Evolutionary conservation across 2,329 filamentous ascomycete genomes (phyloP), one percentile per base, ranked within the genome.

Genomic region (Fusarium paranaense): DNA sequence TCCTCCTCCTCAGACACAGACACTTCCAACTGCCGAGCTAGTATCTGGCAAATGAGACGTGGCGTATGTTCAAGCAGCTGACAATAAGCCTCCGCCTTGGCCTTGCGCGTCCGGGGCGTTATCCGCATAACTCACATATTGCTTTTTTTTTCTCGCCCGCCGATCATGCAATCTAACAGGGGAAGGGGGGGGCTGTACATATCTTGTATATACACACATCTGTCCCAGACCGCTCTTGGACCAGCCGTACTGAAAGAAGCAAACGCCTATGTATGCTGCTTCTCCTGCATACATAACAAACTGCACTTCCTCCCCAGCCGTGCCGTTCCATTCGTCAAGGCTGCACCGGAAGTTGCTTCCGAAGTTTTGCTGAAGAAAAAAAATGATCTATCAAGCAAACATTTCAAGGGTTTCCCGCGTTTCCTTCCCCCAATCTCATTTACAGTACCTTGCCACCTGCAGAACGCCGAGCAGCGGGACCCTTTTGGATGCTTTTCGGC

Each of bases 361-460:
- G 32, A 37, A 18, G n/a, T 25, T 52, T 35, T 61, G 11, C 16
- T 58, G 20, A 38, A 63, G 68, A 59, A 38, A 61, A 57, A 59
- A 69, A 66, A 22, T 69, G 58, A 69, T 27, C 11, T 59, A 40
- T 72, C 64, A 20, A 56, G 58, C 59, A 69, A 69, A 71, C 66
- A 64, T 33, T 59, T 25, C n/a, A 18, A 40, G 32, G 38, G 11
- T 47, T 30, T 45, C 42, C n/a, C 20, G 32, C 52, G 18, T 30
- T 5, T 18, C 22, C 40, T 11, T 4, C 20, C 6, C 25, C 25
- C 25, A 18, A 27, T 30, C 47, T 52, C 16, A n/a, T 50, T 50
- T 30, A 7, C 9, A 47, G 22, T 10, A 18, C 20, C 45, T 50
- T 11, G 22, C 22, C 14, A 10, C 45, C 8, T 27, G 22, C 22